Conservation (phyloP, 768 basidiomycete species). For the Cantharellus cinnabarinus region DNA sequence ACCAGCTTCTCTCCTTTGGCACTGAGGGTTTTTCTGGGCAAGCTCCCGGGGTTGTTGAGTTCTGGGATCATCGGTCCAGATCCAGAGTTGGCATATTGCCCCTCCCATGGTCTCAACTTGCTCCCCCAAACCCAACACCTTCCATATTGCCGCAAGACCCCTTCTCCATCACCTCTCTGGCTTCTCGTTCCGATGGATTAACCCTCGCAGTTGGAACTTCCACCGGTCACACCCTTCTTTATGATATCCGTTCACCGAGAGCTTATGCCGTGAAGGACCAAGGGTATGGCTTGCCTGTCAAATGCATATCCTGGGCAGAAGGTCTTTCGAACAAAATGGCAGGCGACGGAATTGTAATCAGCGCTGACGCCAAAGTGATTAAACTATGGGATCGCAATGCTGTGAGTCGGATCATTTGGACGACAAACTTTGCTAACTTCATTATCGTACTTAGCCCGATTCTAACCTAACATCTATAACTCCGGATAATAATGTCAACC, state of each 20-base stretch:
- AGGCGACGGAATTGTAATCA: constrained; percentile 61
- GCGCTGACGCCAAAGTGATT: constrained; percentile 89
- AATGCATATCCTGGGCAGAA: constrained; percentile 74
- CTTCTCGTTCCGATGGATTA: constrained; percentile 72
- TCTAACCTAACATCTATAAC: constrained; percentile 85
- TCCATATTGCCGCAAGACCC: constrained; percentile 20
- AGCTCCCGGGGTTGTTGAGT: constrained; percentile 57
- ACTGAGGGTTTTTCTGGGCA: constrained; percentile 35
- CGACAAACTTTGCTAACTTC: background rate
- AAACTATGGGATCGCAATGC: constrained; percentile 88
- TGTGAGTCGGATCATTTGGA: constrained; percentile 25
- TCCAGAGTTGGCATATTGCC: constrained; percentile 46
- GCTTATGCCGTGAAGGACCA: constrained; percentile 88
- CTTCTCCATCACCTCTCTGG: constrained; percentile 21
- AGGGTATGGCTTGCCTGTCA: constrained; percentile 83
- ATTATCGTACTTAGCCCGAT: constrained; percentile 34
- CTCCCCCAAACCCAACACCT: constrained; percentile 18
- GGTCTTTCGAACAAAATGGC: constrained; percentile 58
- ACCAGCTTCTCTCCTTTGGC: constrained; percentile 78
- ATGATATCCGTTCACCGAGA: constrained; percentile 71
- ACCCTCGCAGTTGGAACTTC: constrained; percentile 90
- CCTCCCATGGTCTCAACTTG: constrained; percentile 34
- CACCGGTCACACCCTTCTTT: constrained; percentile 82
- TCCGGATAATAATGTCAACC: constrained; percentile 73
- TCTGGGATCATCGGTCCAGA: constrained; percentile 89